Conservation (phyloP, 208 protist genomes). For the Paratrypanosoma confusum region DNA sequence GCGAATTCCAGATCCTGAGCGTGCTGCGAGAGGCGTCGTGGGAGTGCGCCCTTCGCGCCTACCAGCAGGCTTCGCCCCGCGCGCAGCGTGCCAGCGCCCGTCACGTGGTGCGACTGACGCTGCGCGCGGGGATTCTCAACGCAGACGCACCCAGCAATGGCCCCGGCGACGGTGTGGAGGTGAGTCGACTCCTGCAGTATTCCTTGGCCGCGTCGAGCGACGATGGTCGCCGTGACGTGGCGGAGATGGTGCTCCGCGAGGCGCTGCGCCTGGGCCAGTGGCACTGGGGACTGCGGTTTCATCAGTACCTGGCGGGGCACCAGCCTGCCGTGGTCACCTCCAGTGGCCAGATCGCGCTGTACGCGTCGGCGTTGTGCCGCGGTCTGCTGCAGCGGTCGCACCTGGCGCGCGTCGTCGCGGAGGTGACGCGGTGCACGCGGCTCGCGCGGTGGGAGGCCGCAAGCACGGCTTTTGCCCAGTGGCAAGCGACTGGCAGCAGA, state of each 20-base stretch:
- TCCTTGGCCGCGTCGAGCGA: conserved; percentile 28
- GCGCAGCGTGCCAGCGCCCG: conserved; percentile 32
- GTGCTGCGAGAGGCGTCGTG: conserved; percentile 42
- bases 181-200: too few relatives aligned
- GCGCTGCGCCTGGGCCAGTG: conserved; percentile 39
- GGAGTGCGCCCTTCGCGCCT: conserved; percentile 25
- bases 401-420: conserved; percentile 28
- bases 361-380: conserved; percentile 30
- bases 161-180: too few relatives aligned
- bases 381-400: conserved; percentile 33
- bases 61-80: conserved; percentile 13
- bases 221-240: conserved; percentile 4
- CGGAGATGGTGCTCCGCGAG: conserved; percentile 33
- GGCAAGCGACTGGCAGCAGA: conserved; percentile 1
- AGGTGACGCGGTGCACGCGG: conserved; percentile 21
- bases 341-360: conserved; percentile 23
- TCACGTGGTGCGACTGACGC: conserved; percentile 42
- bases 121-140: too few relatives aligned
- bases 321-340: conserved; percentile 28
- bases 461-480: conserved; percentile 29
- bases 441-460: conserved; percentile 34
- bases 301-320: conserved; percentile 34
- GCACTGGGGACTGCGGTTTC: conserved; percentile 45
- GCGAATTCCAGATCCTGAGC: conserved; percentile 28
- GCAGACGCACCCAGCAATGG: too few relatives aligned